These are phyloP conservation scores for Lichtheimia corymbifera DNA, from an alignment of 371 early-diverging fungal species.

Conservation along the genomic window DNA sequence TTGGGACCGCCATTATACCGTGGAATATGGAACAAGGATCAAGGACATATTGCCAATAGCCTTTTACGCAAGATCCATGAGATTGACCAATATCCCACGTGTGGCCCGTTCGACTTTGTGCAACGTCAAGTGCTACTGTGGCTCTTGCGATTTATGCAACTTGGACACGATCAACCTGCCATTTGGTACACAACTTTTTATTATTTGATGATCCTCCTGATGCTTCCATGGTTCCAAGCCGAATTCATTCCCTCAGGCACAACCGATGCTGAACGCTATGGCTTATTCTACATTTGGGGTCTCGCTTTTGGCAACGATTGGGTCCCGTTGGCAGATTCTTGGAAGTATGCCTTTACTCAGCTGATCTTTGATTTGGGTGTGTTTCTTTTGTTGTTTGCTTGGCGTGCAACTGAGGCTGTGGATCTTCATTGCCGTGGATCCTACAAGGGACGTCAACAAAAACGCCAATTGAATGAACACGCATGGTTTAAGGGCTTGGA, in stretches of 20 bases:
- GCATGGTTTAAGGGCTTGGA: slow-evolving; percentile 35
- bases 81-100: slow-evolving; percentile 19
- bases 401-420: slow-evolving; percentile 23
- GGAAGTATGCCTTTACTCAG: slow-evolving; percentile 58
- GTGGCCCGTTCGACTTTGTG: slow-evolving; percentile 18
- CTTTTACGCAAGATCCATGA: slow-evolving; percentile 30
- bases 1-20: slow-evolving; percentile 34
- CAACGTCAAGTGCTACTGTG: slow-evolving; percentile 34
- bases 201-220: slow-evolving; percentile 43
- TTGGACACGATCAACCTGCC: slow-evolving; percentile 27
- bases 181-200: slow-evolving; percentile 46
- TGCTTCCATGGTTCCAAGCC: slow-evolving; percentile 51
- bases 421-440: slow-evolving; percentile 15
- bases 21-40: neutral
- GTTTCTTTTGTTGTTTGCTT: slow-evolving; percentile 38
- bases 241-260: slow-evolving; percentile 56
- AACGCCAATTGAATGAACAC: slow-evolving; percentile 23
- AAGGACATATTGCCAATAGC: neutral
- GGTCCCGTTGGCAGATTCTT: slow-evolving; percentile 82
- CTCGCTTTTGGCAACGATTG: slow-evolving; percentile 54
- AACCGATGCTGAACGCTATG: slow-evolving; percentile 38
- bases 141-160: slow-evolving; percentile 31
- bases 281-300: slow-evolving; percentile 63
- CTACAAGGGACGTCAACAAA: slow-evolving; percentile 4
- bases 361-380: slow-evolving; percentile 44